Evolutionary conservation across 257 asterid genomes (phyloP), one percentile per base, ranked within the genome.

Genomic region (Anisodus tanguticus): DNA sequence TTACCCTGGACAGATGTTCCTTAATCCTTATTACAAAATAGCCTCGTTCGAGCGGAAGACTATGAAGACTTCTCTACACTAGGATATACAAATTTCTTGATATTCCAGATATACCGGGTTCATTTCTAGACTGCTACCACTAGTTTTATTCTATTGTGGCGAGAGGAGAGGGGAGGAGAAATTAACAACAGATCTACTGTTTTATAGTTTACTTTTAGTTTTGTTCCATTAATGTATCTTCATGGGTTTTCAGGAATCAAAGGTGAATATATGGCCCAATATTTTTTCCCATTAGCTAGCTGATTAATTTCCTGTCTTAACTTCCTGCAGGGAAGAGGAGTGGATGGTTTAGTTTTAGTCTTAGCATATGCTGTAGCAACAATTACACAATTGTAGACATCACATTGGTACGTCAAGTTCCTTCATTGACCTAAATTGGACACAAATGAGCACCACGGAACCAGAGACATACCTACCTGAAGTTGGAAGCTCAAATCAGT

Each of bases 401-500:
- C 35, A 69, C 31, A 39, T 67, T 67, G 12, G 2, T 39, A 5
- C 62, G 39, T 2, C 8, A 13, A 6, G 59, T 22, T 51, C 45
- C 41, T 19, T 47, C 47, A 12, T 67, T 67, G 74, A 39, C 47
- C 77, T 67, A 68, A 12, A 22, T 54, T 76, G 13, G 63, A 22
- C 62, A 6, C 51, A 51, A 12, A 76, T 76, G 81, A 76, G 45
- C 19, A 74, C 45, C 81, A 22, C 12, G 63, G 62, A 76, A 51
- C 45, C n/a, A 51, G 81, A 51, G 63, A 6, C 43, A 12, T 12
- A 51, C 47, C 26, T 11, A 22, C 37, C 47, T 51, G 80, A 79
- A 66, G 81, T 68, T 13, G 90, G 83, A 66, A 86, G 67, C 88
- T 79, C 91, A 13, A 86, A 88, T 82, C 79, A 85, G 16, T 86